A percentile compares a stretch with the other conserved stretches of the same genome.
Evolutionary conservation across 441 rosid species (phyloP).

Genomic region (Erodium moschatum): DNA sequence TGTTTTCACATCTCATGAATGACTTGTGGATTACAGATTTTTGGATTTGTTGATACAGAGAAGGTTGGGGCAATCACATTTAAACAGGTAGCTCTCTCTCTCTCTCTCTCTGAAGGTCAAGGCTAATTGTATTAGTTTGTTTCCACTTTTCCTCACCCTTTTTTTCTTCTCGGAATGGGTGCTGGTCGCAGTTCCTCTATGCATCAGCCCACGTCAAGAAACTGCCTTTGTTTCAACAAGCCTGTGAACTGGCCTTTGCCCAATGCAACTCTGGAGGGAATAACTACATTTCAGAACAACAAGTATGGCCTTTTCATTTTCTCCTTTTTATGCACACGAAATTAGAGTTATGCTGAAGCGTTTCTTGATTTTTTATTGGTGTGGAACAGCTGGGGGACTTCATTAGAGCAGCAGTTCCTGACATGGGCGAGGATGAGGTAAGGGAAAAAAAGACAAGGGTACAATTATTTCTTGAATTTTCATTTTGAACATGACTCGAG

Average conservation of each 20-base stretch:
- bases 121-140: slow-evolving; percentile 5
- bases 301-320: slow-evolving; percentile 34
- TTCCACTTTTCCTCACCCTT: background rate
- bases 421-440: slow-evolving; percentile 52
- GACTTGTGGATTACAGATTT: slow-evolving; percentile 43
- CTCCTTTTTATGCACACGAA: background rate
- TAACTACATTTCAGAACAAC: slow-evolving; percentile 42
- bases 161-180: background rate
- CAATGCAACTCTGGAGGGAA: slow-evolving; percentile 41
- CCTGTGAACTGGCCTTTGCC: slow-evolving; percentile 55
- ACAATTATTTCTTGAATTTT: background rate
- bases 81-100: slow-evolving; percentile 52
- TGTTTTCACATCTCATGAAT: background rate
- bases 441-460: background rate
- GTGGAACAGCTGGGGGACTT: slow-evolving; percentile 50
- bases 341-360: background rate
- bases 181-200: slow-evolving; percentile 60
- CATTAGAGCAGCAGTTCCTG: slow-evolving; percentile 45
- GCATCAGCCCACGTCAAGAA: slow-evolving; percentile 65
- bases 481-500: background rate
- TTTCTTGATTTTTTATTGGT: slow-evolving; percentile 12
- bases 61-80: slow-evolving; percentile 64
- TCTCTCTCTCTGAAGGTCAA: background rate
- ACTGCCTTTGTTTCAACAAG: slow-evolving; percentile 52
- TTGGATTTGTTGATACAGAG: slow-evolving; percentile 70